These are phyloP conservation scores for Yamadazyma philogaea DNA, from an alignment of 805 yeast genomes.

Conservation along the genomic window DNA sequence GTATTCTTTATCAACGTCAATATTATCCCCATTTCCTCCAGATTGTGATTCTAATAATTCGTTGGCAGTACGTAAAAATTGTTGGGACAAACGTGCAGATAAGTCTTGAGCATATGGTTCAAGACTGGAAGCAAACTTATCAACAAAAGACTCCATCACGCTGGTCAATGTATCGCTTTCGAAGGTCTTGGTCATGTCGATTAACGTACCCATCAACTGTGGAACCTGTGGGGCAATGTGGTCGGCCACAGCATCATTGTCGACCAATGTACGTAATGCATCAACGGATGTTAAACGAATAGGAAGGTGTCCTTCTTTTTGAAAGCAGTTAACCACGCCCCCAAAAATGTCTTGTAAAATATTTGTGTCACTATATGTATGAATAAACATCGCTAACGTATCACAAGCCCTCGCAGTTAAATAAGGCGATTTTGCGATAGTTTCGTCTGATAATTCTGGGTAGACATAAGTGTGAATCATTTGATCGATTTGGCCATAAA, in stretches of 20 bases:
- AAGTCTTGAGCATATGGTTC: conserved; percentile 44
- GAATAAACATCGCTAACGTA: conserved; percentile 39
- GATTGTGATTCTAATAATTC: conserved; percentile 43
- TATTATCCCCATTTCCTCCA: conserved; percentile 15
- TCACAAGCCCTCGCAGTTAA: conserved; percentile 47
- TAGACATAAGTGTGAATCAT: conserved; percentile 36
- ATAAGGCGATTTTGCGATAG: conserved; percentile 33
- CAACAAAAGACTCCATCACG: conserved; percentile 46
- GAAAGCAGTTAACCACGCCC: conserved; percentile 40
- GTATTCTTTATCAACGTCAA: conserved; percentile 38
- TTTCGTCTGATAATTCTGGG: conserved; percentile 37
- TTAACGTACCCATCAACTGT: conserved; percentile 42
- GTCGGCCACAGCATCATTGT: conserved; percentile 44
- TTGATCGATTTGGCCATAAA: conserved; percentile 37
- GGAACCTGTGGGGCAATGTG: conserved; percentile 43
- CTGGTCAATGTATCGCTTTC: conserved; percentile 43
- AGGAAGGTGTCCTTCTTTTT: conserved; percentile 43
- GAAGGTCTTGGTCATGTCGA: conserved; percentile 42
- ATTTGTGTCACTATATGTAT: conserved; percentile 31
- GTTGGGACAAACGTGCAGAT: conserved; percentile 56
- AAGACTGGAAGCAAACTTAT: conserved; percentile 39
- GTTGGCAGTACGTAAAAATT: conserved; percentile 65
- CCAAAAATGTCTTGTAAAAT: conserved; percentile 40
- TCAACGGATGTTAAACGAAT: conserved; percentile 51
- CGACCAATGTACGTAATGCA: conserved; percentile 46